Percentiles rank a stretch among this genome's conserved stretches.
Conservation (phyloP, 768 basidiomycete species). For the Hebeloma cylindrosporum region DNA sequence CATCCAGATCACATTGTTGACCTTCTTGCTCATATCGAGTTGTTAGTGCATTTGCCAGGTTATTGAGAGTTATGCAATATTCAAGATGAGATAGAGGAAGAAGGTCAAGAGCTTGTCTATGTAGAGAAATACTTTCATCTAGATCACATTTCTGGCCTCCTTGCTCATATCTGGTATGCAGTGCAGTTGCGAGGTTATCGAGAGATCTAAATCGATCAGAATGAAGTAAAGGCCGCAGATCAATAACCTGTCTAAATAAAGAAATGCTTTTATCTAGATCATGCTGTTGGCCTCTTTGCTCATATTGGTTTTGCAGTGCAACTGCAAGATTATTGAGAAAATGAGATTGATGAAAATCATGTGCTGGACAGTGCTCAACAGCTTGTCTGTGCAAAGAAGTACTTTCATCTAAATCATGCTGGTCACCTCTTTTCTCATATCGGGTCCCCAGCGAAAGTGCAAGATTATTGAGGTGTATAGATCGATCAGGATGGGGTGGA, state of each 20-base stretch:
- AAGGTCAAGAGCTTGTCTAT: neutral
- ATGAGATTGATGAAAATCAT: neutral
- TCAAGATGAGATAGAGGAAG: neutral
- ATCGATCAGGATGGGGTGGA: neutral
- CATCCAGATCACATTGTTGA: neutral
- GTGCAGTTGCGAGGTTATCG: slow-evolving; percentile 1
- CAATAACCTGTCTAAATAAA: slow-evolving; percentile 2
- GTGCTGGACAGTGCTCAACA: neutral
- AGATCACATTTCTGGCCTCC: neutral
- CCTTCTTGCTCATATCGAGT: neutral
- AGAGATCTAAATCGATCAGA: neutral
- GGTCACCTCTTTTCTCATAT: neutral
- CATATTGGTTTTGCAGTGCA: neutral
- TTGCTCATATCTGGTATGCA: neutral
- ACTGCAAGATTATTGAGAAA: slow-evolving; percentile 1
- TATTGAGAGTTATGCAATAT: slow-evolving; percentile 2
- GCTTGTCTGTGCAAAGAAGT: neutral
- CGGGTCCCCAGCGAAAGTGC: neutral
- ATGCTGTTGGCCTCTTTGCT: neutral
- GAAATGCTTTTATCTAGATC: slow-evolving; percentile 3
- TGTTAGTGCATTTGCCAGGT: slow-evolving; percentile 4
- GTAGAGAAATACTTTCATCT: slow-evolving; percentile 2
- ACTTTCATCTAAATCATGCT: neutral
- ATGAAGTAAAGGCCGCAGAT: neutral
- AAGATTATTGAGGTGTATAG: neutral